These are phyloP conservation scores for Neurospora sp. DNA, from an alignment of 2,329 filamentous ascomycete species.

Conservation along the genomic window DNA sequence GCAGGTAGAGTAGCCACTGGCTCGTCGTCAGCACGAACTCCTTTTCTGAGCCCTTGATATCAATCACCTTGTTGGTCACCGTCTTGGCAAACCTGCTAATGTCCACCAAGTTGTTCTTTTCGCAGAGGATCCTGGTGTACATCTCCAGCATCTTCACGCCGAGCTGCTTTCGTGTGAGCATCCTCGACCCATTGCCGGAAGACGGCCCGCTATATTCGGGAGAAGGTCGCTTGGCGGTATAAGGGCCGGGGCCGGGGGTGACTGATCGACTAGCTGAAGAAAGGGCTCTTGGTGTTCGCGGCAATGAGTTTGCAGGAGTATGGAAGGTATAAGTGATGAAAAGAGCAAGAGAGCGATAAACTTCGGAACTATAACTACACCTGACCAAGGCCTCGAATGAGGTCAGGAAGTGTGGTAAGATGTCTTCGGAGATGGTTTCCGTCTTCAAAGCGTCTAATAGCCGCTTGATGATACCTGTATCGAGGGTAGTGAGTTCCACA, in stretches of 20 bases:
- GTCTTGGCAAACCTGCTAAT: slow-evolving; percentile 86
- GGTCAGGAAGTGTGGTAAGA: slow-evolving; percentile 65
- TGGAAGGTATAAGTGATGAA: slow-evolving; percentile 93
- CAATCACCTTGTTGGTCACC: slow-evolving; percentile 80
- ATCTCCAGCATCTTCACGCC: slow-evolving; percentile 67
- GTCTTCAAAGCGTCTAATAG: slow-evolving; percentile 84
- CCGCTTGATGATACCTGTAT: slow-evolving; percentile 73
- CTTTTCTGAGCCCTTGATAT: slow-evolving; percentile 11
- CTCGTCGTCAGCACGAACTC: slow-evolving; percentile 24
- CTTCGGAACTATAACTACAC: slow-evolving; percentile 72
- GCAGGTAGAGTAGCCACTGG: slow-evolving; percentile 82
- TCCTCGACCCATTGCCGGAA: slow-evolving; percentile 24
- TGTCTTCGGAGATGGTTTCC: slow-evolving; percentile 63
- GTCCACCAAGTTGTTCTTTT: slow-evolving; percentile 54
- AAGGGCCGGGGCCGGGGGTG: slow-evolving; percentile 25
- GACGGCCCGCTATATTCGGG: slow-evolving; percentile 22
- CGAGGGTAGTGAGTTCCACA: slow-evolving; percentile 10
- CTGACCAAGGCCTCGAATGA: slow-evolving; percentile 73
- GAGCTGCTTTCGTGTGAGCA: slow-evolving; percentile 56
- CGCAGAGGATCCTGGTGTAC: slow-evolving; percentile 70
- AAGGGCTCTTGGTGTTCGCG: slow-evolving; percentile 41
- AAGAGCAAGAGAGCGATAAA: slow-evolving; percentile 76
- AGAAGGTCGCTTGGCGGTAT: slow-evolving; percentile 26
- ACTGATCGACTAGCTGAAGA: slow-evolving; percentile 29
- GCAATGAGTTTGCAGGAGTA: slow-evolving; percentile 35